These are phyloP conservation scores for Apostasia shenzhenica DNA, from an alignment of 106 monocot species.

Conservation along the genomic window DNA sequence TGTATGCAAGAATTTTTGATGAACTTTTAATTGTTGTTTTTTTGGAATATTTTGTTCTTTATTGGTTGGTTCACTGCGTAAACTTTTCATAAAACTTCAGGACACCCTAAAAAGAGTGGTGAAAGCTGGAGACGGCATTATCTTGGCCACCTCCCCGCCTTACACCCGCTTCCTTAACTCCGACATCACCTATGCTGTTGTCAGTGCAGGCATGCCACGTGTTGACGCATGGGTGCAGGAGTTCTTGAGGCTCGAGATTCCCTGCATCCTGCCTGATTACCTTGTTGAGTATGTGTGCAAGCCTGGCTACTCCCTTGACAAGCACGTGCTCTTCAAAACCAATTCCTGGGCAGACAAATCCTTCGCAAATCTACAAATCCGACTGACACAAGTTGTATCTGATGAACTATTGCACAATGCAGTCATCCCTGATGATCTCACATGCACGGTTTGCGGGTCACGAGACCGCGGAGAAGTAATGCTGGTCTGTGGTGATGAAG, in stretches of 20 bases:
- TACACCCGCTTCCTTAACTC: constrained; percentile 65
- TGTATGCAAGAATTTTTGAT: too few relatives aligned
- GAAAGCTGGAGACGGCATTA: constrained; percentile 77
- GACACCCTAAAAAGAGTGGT: constrained; percentile 74
- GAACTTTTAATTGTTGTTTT: neutral
- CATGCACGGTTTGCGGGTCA: constrained; percentile 49
- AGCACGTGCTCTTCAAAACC: constrained; percentile 64
- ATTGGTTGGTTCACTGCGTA: neutral
- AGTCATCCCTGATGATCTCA: constrained; percentile 29
- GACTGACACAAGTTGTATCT: constrained; percentile 29
- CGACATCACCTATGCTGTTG: constrained; percentile 56
- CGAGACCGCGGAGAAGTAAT: constrained; percentile 55
- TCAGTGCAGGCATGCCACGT: constrained; percentile 46
- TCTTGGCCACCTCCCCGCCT: constrained; percentile 87
- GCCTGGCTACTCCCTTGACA: constrained; percentile 49
- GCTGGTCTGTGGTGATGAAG: constrained; percentile 76
- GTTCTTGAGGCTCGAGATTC: constrained; percentile 66
- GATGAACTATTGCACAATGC: constrained; percentile 5
- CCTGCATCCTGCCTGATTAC: constrained; percentile 75
- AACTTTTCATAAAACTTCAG: constrained; percentile 16
- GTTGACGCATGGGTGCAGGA: constrained; percentile 73
- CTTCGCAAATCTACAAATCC: constrained; percentile 26
- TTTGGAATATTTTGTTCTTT: neutral
- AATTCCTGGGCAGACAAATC: constrained; percentile 59
- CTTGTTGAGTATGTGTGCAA: constrained; percentile 73